A percentile compares a stretch with the other conserved stretches of the same genome.
Conservation (phyloP, 2,329 filamentous ascomycete species). For the Colletotrichum sp. region DNA sequence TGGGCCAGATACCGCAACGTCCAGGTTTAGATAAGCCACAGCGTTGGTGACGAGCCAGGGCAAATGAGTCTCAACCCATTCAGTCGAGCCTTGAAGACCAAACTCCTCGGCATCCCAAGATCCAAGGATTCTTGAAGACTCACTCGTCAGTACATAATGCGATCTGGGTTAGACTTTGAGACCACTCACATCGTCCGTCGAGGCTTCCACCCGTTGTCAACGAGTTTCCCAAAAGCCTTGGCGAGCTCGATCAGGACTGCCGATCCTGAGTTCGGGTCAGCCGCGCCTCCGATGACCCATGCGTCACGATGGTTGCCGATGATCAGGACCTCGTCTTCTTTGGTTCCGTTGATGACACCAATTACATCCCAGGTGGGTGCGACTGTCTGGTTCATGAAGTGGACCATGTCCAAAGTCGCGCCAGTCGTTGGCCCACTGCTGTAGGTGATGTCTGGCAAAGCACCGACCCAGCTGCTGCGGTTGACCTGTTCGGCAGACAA, state of each 20-base stretch:
- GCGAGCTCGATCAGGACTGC: conserved; percentile 54
- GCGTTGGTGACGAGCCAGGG: conserved; percentile 5
- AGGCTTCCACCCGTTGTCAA: conserved; percentile 55
- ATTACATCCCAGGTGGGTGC: conserved; percentile 36
- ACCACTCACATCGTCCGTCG: conserved; percentile 46
- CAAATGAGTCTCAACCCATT: conserved; percentile 13
- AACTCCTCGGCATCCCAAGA: conserved; percentile 42
- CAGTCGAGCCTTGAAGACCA: conserved; percentile 9
- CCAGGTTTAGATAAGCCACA: conserved; percentile 52
- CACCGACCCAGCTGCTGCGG: conserved; percentile 3
- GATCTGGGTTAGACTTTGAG: fast-evolving
- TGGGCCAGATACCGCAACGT: conserved; percentile 51
- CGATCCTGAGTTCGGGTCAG: conserved; percentile 56
- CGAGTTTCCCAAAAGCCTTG: conserved; percentile 51
- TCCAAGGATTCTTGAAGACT: conserved; percentile 23
- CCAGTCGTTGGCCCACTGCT: conserved; percentile 3
- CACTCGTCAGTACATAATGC: neutral
- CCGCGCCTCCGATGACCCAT: conserved; percentile 58
- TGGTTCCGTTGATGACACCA: conserved; percentile 44
- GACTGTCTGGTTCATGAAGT: conserved; percentile 8
- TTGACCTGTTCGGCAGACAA: conserved; percentile 1
- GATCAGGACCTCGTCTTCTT: conserved; percentile 46
- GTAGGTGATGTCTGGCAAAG: conserved; percentile 8
- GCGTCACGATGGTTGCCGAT: conserved; percentile 60
- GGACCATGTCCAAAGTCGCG: conserved; percentile 5